Base-by-base conservation (phyloP, 116 monocot genomes). In the Dioscorea cayenensis region DNA sequence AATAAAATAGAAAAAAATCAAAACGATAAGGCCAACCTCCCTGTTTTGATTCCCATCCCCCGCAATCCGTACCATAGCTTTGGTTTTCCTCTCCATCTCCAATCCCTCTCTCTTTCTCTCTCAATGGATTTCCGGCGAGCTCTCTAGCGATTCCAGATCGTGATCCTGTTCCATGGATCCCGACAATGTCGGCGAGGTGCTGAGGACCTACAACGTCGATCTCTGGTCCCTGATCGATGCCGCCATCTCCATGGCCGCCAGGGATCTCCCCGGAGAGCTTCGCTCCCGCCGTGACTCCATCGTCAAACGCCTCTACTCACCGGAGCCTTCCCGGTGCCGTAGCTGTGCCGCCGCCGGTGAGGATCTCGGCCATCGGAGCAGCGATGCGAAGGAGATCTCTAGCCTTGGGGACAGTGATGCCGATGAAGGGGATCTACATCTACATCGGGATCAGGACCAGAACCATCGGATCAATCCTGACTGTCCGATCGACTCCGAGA, bases 401-500 rank as follows among this genome's bases (percentile, higher is more conserved):
- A 17, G 11, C 51, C 51, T 11, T 6, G 51, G 51, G 51, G 2
- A 51, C 51, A 11, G 9, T 2, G 17, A 51, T 11, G 17, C 51
- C 51, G 51, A 51, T 3, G 17, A 51, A 51, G 51, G 2, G 51
- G 51, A 51, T 11, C 11, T 11, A 6, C 51, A 51, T 11, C 11
- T 11, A 6, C 51, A 51, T 51, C 51, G 51, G 14, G 73, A 66
- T 16, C 69, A 61, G 35, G 59, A 60, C 3, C 32, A 32, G 32
- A 3, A 32, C 2, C 2, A 32, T 32, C 4, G 32, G 32, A 32
- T 32, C 35, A 16, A 70, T 36, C n/a, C 63, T 27, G 59, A 32
- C 20, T 69, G 22, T 28, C 29, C 73, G 25, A 64, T 73, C n/a
- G 82, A 85, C 29, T 66, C 75, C 52, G 80, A 84, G 62, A 67